Conservation (phyloP, 805 yeast species). For the Lachancea quebecensis region DNA sequence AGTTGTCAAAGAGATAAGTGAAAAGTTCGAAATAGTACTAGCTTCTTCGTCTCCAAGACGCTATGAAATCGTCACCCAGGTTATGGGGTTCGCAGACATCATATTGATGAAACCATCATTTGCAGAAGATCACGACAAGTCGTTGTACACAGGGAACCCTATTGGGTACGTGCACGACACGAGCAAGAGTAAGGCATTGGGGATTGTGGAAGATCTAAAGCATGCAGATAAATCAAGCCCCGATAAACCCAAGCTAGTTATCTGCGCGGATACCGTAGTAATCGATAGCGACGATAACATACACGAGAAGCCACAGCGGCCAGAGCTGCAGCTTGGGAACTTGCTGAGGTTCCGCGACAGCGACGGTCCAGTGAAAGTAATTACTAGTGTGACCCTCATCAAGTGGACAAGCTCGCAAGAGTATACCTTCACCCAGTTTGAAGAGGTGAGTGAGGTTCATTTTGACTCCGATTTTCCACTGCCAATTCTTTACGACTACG, state of each 20-base stretch:
- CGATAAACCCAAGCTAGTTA: slow-evolving; percentile 24
- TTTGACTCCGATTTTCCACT: slow-evolving; percentile 43
- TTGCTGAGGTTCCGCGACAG: slow-evolving; percentile 39
- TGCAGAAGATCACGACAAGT: slow-evolving; percentile 67
- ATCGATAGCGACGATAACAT: slow-evolving; percentile 48
- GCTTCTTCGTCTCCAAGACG: slow-evolving; percentile 87
- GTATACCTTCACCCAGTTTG: slow-evolving; percentile 21
- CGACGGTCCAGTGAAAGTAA: slow-evolving; percentile 44
- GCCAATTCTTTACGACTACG: slow-evolving; percentile 54
- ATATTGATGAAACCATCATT: slow-evolving; percentile 57
- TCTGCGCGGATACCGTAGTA: slow-evolving; percentile 81
- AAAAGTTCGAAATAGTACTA: slow-evolving; percentile 40
- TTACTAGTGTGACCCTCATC: slow-evolving; percentile 48
- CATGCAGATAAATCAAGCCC: slow-evolving; percentile 1
- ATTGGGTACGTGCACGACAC: slow-evolving; percentile 60
- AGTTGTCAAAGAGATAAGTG: slow-evolving; percentile 2
- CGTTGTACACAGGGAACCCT: slow-evolving; percentile 16
- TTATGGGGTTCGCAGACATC: slow-evolving; percentile 41
- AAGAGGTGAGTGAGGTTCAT: slow-evolving; percentile 37
- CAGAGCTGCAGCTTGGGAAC: slow-evolving; percentile 43
- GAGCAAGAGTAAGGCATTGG: slow-evolving; percentile 56
- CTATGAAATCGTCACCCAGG: slow-evolving; percentile 54
- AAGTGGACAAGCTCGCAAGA: slow-evolving; percentile 15
- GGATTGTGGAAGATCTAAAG: slow-evolving; percentile 45
- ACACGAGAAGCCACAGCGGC: slow-evolving; percentile 72